phyloP scores from a whole-genome alignment of 2,329 filamentous ascomycete species.

The Apiospora rasikravindrae region DNA sequence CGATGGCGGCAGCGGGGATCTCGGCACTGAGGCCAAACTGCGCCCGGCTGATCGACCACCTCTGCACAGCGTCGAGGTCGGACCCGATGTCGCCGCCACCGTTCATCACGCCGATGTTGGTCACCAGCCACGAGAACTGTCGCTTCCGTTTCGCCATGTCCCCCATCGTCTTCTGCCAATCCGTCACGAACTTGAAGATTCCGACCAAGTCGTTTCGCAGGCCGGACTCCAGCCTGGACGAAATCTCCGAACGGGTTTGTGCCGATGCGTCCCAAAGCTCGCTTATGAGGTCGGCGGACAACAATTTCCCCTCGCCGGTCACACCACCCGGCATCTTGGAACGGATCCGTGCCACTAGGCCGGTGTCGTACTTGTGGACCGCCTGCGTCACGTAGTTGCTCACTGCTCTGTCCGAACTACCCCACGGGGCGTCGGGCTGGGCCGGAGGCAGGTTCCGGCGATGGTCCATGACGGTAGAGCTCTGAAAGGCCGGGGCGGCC shows the following conservation, averaged over 20 bases:
- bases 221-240: slow-evolving; percentile 32
- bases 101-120: slow-evolving; percentile 41
- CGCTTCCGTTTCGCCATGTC: slow-evolving; percentile 35
- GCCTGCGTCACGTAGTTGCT: slow-evolving; percentile 30
- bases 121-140: slow-evolving; percentile 40
- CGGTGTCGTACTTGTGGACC: slow-evolving; percentile 21
- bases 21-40: slow-evolving; percentile 30
- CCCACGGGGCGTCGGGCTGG: slow-evolving; percentile 18
- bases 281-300: slow-evolving; percentile 23
- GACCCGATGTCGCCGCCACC: not conserved
- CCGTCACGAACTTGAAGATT: slow-evolving; percentile 40
- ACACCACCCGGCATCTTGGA: not conserved
- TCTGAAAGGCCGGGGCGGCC: slow-evolving; percentile 24
- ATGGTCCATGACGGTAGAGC: slow-evolving; percentile 26
- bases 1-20: slow-evolving; percentile 24
- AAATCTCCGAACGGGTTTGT: slow-evolving; percentile 35
- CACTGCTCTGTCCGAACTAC: slow-evolving; percentile 27
- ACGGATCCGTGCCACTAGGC: not conserved
- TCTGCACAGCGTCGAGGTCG: not conserved
- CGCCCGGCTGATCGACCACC: slow-evolving; percentile 29
- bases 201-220: slow-evolving; percentile 41
- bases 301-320: not conserved
- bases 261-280: slow-evolving; percentile 31
- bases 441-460: slow-evolving; percentile 28
- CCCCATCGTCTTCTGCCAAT: slow-evolving; percentile 40